Percentiles rank a stretch among this genome's conserved stretches.
Conservation (phyloP, 495 filamentous ascomycete species). For the Tricharina praecox region DNA sequence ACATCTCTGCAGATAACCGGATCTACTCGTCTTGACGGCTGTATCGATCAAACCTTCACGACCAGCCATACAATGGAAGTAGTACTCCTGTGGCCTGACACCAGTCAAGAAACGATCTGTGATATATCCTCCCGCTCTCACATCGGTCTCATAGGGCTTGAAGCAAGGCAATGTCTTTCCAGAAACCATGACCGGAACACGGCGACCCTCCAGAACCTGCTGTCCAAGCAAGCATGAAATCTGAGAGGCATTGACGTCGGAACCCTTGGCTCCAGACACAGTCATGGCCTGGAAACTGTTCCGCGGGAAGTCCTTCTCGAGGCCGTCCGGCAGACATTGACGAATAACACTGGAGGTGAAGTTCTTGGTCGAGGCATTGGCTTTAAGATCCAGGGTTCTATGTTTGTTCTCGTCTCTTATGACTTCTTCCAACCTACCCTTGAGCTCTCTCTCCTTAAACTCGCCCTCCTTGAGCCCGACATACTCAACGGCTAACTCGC, state of each 20-base stretch:
- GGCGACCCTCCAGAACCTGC: conserved; percentile 84
- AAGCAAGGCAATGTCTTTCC: conserved; percentile 95
- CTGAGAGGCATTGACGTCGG: conserved; percentile 79
- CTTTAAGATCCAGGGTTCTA: conserved; percentile 65
- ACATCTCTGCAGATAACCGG: conserved; percentile 93
- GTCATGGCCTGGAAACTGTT: conserved; percentile 99
- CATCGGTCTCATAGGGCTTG: conserved; percentile 71
- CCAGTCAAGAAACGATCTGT: conserved; percentile 95
- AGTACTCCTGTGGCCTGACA: conserved; percentile 93
- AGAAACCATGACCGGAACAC: conserved; percentile 94
- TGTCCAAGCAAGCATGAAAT: conserved; percentile 97
- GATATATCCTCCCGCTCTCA: conserved; percentile 87
- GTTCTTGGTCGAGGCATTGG: conserved; percentile 49
- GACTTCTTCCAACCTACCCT: conserved; percentile 69
- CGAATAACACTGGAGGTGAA: conserved; percentile 67
- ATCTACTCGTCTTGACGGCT: conserved; percentile 92
- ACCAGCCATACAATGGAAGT: conserved; percentile 99
- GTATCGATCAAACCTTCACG: conserved; percentile 98
- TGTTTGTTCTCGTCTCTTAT: conserved; percentile 82
- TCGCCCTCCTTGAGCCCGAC: conserved; percentile 56
- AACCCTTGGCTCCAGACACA: conserved; percentile 87
- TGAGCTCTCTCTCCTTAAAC: conserved; percentile 50
- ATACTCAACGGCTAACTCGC: conserved; percentile 72
- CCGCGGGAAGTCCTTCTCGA: conserved; percentile 81
- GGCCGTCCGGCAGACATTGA: conserved; percentile 59